Conservation (phyloP, 495 filamentous ascomycete genomes). For the Penicillium salamii region DNA sequence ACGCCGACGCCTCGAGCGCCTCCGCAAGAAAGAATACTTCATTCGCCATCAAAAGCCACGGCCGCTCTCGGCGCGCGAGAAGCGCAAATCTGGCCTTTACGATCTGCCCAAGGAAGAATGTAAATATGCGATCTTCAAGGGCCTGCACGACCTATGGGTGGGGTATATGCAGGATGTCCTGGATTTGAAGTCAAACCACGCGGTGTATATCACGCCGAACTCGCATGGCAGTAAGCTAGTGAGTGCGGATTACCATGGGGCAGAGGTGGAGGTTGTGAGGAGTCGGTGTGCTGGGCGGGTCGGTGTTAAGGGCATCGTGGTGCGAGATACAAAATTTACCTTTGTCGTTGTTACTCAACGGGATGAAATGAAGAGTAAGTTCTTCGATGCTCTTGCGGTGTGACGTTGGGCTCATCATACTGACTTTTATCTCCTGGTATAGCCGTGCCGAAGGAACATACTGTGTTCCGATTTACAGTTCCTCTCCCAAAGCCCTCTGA, state of each 20-base stretch:
- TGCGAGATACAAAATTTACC: slow-evolving; percentile 80
- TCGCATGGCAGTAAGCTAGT: slow-evolving; percentile 64
- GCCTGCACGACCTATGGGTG: slow-evolving; percentile 75
- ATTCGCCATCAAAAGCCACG: slow-evolving; percentile 64
- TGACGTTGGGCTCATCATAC: neutral
- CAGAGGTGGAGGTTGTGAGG: slow-evolving; percentile 77
- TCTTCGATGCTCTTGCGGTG: neutral
- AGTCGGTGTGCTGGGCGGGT: slow-evolving; percentile 78
- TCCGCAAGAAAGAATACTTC: slow-evolving; percentile 53
- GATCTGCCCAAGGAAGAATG: slow-evolving; percentile 64
- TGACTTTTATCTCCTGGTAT: neutral
- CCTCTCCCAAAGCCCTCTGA: slow-evolving; percentile 37
- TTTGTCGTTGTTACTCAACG: slow-evolving; percentile 76
- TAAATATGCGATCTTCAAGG: slow-evolving; percentile 74
- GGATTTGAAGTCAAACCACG: slow-evolving; percentile 33
- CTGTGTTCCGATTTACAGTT: slow-evolving; percentile 76
- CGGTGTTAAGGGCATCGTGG: slow-evolving; percentile 79
- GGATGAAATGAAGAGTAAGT: slow-evolving; percentile 60
- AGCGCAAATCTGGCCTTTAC: slow-evolving; percentile 69
- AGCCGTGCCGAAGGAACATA: slow-evolving; percentile 85
- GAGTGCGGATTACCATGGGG: slow-evolving; percentile 88
- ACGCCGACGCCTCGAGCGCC: slow-evolving; percentile 56
- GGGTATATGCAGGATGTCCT: slow-evolving; percentile 79
- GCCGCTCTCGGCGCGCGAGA: slow-evolving; percentile 77
- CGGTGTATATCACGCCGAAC: slow-evolving; percentile 47